phyloP scores from a whole-genome alignment of 1,284 basidiomycete species.

The Volvariella volvacea region DNA sequence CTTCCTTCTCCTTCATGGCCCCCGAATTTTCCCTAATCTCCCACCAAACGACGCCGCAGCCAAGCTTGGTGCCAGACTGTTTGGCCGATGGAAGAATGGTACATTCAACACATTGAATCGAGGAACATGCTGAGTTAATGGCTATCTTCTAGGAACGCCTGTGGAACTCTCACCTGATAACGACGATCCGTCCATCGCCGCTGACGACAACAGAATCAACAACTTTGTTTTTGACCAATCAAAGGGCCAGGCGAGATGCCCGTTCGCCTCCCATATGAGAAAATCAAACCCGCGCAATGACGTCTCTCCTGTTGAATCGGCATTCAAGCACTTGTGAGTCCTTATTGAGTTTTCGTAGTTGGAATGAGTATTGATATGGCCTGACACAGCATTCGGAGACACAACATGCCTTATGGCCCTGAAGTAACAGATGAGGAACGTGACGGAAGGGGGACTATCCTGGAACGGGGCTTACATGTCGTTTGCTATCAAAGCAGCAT shows the following conservation, averaged over 20 bases:
- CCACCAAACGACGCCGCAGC: constrained; percentile 10
- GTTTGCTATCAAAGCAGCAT: constrained; percentile 15
- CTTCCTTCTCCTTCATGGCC: constrained; percentile 10
- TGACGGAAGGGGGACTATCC: constrained; percentile 4
- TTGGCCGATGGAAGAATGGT: constrained; percentile 20
- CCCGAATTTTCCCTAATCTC: constrained; percentile 11
- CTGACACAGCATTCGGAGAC: constrained; percentile 10
- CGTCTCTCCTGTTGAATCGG: no score
- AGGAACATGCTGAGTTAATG: not conserved
- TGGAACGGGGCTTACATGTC: constrained; percentile 11
- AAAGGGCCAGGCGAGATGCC: constrained; percentile 11
- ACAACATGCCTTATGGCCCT: constrained; percentile 12
- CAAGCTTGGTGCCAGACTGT: constrained; percentile 14
- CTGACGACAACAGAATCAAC: constrained; percentile 12
- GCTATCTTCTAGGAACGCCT: constrained; percentile 11
- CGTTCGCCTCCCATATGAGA: constrained; percentile 15
- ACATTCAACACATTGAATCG: not conserved
- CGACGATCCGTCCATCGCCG: no score
- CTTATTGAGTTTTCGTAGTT: no score
- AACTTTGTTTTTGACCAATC: constrained; percentile 16
- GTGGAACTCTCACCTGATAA: constrained; percentile 38
- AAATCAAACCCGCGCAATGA: constrained; percentile 15
- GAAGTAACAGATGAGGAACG: constrained; percentile 10
- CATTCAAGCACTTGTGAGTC: no score
- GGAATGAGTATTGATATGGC: no score